Evolutionary conservation across 164 flowering plant species (phyloP).

Genomic region (Berberis thunbergii): DNA sequence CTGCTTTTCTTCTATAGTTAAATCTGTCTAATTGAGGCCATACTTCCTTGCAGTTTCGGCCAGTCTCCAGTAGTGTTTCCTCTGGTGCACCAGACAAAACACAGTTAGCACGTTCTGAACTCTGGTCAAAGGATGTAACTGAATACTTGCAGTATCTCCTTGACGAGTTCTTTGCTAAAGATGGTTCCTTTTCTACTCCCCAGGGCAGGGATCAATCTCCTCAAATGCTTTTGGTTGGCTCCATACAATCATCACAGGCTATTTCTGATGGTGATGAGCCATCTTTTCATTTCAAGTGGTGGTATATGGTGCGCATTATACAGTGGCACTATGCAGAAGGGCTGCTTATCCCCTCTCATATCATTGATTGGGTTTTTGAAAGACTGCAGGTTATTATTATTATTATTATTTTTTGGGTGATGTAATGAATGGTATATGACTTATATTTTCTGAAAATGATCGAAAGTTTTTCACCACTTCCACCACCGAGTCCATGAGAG

Average conservation of each 20-base stretch:
- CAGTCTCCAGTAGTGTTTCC: constrained; percentile 43
- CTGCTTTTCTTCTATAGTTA: neutral
- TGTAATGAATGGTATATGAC: too few relatives aligned
- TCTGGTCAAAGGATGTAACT: constrained; percentile 92
- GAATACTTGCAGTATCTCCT: constrained; percentile 77
- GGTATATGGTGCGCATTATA: constrained; percentile 82
- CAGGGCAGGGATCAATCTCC: constrained; percentile 56
- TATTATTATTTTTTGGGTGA: neutral
- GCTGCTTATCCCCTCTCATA: constrained; percentile 63
- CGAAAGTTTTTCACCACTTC: too few relatives aligned
- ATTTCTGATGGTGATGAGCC: constrained; percentile 59
- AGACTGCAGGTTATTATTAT: constrained; percentile 54
- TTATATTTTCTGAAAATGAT: too few relatives aligned
- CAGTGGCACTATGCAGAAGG: constrained; percentile 93
- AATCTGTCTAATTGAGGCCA: constrained; percentile 8
- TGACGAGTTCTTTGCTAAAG: constrained; percentile 59
- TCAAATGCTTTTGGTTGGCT: constrained; percentile 46
- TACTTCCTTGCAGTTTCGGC: constrained; percentile 56
- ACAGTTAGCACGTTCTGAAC: constrained; percentile 67
- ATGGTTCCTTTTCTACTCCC: constrained; percentile 33
- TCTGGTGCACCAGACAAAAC: constrained; percentile 65
- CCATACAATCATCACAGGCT: constrained; percentile 29
- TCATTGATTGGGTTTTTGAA: constrained; percentile 88
- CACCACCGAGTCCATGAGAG: too few relatives aligned
- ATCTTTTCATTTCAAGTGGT: constrained; percentile 81